Evolutionary conservation across 768 basidiomycete genomes (phyloP), one percentile per base, ranked within the genome.

Genomic region (Pulveroboletus ravenelii): DNA sequence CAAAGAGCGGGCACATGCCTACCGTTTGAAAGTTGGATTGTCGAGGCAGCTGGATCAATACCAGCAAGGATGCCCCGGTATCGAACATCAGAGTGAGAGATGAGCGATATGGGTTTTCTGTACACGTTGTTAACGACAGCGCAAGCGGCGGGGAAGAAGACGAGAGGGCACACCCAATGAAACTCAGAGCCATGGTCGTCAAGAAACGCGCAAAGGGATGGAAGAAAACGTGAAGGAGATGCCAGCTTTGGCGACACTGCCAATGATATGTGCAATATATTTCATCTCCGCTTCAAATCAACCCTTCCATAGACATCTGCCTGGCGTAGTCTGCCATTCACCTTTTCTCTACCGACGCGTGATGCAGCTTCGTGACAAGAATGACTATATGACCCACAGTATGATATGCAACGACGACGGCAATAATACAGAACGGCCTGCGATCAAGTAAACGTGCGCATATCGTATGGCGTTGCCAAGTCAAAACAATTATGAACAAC

Each of bases 11-110:
- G 31, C 12, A 36, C 48, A 60, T 38, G 50, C 53, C 38, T 54
- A 89, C 90, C 90, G 78, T 91, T 90, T 30, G 87, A 88, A 34
- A 93, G 78, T 65, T 89, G 87, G 56, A 93, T 93, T 4, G 91
- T 93, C 10, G 88, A 89, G 44, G 86, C 86, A 54, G 74, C 79
- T 31, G 90, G 85, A 72, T 92, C 89, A 62, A 93, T 91, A 35
- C 88, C 89, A 43, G 87, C 87, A 41, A 93, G 76, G 54, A 89
- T 90, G 53, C 90, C 90, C 56, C 88, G 79, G 72, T 93, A 93
- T 49, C 91, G 85, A 53, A 93, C 87, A 79, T 91, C 91, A 45
- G 88, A 89, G 67, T 90, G 87, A 51, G 90, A 92, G 67, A 90
- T 86, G 63, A 93, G 84, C 50, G 90, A 90, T 51, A 93, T 93